Conservation (phyloP, 768 basidiomycete species). For the Xerocomellus amylosporus region DNA sequence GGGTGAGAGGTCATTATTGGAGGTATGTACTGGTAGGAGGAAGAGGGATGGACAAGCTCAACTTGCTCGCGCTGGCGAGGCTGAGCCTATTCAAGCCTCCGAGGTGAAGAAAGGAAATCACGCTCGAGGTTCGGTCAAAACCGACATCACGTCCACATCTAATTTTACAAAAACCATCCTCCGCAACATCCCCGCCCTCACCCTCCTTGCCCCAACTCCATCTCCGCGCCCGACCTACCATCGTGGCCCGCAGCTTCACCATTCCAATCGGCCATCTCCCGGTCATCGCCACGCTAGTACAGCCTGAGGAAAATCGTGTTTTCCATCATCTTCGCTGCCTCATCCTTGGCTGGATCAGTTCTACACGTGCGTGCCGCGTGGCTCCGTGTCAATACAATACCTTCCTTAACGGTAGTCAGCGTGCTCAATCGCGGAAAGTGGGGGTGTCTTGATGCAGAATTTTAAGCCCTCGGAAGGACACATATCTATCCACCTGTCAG, state of each 20-base stretch:
- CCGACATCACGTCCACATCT: slow-evolving; percentile 1
- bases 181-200: slow-evolving; percentile 21
- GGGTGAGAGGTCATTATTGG: slow-evolving; percentile 53
- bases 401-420: not conserved
- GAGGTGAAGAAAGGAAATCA: slow-evolving; percentile 32
- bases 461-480: not conserved
- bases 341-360: slow-evolving; percentile 4
- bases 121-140: slow-evolving; percentile 26
- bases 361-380: slow-evolving; percentile 6
- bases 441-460: not conserved
- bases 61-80: slow-evolving; percentile 23
- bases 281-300: no score
- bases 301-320: slow-evolving; percentile 27
- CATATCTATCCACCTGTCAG: not conserved
- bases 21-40: slow-evolving; percentile 19
- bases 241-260: no score
- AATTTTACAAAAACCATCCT: slow-evolving; percentile 6
- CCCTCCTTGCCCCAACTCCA: not conserved
- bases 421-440: not conserved
- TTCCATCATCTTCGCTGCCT: slow-evolving; percentile 21
- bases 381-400: not conserved
- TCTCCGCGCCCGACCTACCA: slow-evolving; percentile 11
- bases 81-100: slow-evolving; percentile 23
- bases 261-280: no score
- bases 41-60: not conserved